Base-by-base conservation (phyloP, 371 early-diverging fungal species). In the Mortierella sp. region DNA sequence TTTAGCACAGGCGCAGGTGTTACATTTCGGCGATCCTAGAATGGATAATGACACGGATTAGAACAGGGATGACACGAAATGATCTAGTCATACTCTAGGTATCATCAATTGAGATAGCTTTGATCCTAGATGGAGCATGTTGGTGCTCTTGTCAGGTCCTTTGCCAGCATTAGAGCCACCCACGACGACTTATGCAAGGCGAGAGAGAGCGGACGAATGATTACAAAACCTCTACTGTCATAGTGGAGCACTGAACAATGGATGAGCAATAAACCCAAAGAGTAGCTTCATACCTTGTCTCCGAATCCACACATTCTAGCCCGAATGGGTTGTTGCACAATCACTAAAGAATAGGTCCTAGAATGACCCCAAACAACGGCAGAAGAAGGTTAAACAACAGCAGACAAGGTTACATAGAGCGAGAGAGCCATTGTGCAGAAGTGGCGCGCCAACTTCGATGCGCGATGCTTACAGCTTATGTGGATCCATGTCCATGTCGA, bases 241-340 rank as follows among this genome's bases (percentile, higher is more conserved):
- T n/a, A n/a, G 4, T 34, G 34, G 34, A 34, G 34, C 10, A 34
- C 34, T 34, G 34, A 34, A 34, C 34, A 34, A 34, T n/a, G n/a
- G n/a, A n/a, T n/a, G n/a, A n/a, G n/a, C n/a, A n/a, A n/a, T n/a
- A n/a, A n/a, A n/a, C n/a, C n/a, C n/a, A n/a, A n/a, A n/a, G n/a
- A n/a, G n/a, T n/a, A n/a, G 34, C 7, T 34, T 34, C 50, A 49
- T 59, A 63, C 71, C 64, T 83, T 90, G 61, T 89, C 88, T 0
- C 91, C 90, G 82, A 90, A 90, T 6, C 91, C 91, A 68, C 93
- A 92, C 89, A 92, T 90, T 13, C 93, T 85, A 6, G 91, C 91
- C 17, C 93, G 83, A 14, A 79, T 62, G 3, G 94, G 92, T 49
- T 92, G 90, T 67, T 92, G 92, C 6, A 85, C 81, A 52, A 90